Base-by-base conservation (phyloP, 495 filamentous ascomycete species). In the Penicillium ucsense region DNA sequence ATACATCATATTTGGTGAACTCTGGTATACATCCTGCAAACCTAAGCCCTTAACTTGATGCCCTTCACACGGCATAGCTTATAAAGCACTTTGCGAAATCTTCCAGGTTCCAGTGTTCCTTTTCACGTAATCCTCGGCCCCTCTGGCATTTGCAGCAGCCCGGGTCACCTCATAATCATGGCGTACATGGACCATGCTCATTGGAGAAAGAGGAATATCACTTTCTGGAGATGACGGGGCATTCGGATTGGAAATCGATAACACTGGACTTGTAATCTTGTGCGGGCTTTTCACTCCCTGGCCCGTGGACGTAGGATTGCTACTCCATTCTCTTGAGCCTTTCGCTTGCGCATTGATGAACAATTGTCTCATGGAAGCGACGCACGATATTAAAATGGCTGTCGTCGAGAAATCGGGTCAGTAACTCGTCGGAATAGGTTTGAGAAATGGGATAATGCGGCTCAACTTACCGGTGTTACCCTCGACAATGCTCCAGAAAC, bases 401-500 rank as follows among this genome's bases (percentile, higher is more conserved):
- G 31, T 1, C 20, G 20, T 20, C 20, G 20, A 3, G 35, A 29
- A 8, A 5, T 3, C 7, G 10, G n/a, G 8, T 51, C 20, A 51
- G 35, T 33, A 10, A n/a, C 12, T 20, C 20, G 20, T 20, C 20
- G 20, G 20, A 8, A 40, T 6, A 8, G 2, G 30, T 3, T 30
- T 31, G 6, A 30, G 0, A 12, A 29, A 40, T 32, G n/a, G 9
- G 31, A 43, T 1, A 0, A 31, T 31, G 1, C 12, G 20, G 20
- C 4, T 27, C 7, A n/a, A 45, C 38, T 12, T 48, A 60, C 60
- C 51, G 7, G 50, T 47, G 35, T 54, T 36, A n/a, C 55, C 56
- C 9, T 62, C 60, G 31, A 62, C 45, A 46, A 57, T 57, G 30
- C 60, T 57, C 60, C 60, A 62, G n/a, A 56, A 51, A 36, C 45